These are phyloP conservation scores for Eragrostis curvula DNA, from an alignment of 176 grass and related monocot species.

Conservation along the genomic window DNA sequence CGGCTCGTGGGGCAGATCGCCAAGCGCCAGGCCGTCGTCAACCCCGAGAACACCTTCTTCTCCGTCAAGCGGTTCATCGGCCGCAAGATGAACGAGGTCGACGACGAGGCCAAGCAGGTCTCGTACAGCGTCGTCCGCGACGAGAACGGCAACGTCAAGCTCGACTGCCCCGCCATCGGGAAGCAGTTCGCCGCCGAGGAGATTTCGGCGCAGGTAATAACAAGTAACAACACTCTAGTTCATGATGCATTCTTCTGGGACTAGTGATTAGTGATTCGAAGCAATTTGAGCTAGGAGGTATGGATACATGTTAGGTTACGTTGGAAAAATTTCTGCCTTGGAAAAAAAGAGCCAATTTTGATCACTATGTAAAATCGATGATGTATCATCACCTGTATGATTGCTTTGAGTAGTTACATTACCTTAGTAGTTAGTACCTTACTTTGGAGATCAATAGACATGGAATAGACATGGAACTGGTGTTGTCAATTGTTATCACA, in stretches of 20 bases:
- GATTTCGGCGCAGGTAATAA: conserved; percentile 84
- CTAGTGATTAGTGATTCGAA: no score
- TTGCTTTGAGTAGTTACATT: not conserved
- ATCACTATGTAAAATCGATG: not conserved
- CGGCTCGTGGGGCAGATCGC: conserved; percentile 92
- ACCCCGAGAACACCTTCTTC: conserved; percentile 99
- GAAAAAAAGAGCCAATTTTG: not conserved
- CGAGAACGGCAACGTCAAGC: conserved; percentile 98
- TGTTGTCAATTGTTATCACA: not conserved
- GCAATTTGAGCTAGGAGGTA: not conserved
- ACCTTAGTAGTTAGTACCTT: not conserved
- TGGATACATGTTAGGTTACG: not conserved
- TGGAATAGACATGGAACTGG: not conserved
- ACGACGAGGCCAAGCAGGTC: conserved; percentile 97
- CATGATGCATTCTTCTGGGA: no score
- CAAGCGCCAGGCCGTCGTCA: conserved; percentile 95
- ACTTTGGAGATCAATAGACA: not conserved
- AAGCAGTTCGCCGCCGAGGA: conserved; percentile 96
- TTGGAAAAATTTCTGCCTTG: not conserved
- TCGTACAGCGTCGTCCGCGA: conserved; percentile 81
- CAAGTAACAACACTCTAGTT: no score
- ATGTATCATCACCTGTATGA: not conserved
- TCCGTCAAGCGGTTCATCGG: conserved; percentile 98
- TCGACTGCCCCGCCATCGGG: conserved; percentile 98
- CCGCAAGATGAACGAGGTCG: conserved; percentile 94